Evolutionary conservation across 2,329 filamentous ascomycete species (phyloP).

Genomic region (Alternaria gansuensis): DNA sequence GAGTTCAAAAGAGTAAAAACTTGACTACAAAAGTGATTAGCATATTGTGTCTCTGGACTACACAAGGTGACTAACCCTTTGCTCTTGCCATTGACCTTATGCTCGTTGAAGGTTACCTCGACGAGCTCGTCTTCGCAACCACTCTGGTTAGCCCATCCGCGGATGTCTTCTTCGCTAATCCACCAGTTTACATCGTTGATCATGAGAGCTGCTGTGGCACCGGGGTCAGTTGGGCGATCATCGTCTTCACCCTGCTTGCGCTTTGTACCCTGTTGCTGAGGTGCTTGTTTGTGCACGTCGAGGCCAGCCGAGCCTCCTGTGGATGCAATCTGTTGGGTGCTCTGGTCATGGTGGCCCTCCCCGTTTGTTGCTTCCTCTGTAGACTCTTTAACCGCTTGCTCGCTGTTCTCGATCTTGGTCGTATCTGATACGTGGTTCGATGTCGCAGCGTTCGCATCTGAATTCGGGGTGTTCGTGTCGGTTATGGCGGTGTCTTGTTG

Average conservation of each 20-base stretch:
- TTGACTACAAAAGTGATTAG: slow-evolving; percentile 59
- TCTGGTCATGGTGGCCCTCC: slow-evolving; percentile 39
- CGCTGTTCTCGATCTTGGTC: slow-evolving; percentile 22
- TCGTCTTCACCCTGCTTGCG: slow-evolving; percentile 65
- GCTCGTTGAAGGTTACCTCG: slow-evolving; percentile 95
- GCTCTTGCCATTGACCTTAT: slow-evolving; percentile 98
- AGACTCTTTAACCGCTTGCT: slow-evolving; percentile 33
- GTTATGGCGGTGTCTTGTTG: slow-evolving; percentile 40
- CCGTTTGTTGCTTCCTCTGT: slow-evolving; percentile 33
- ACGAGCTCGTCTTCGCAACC: slow-evolving; percentile 84
- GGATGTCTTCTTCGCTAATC: slow-evolving; percentile 88
- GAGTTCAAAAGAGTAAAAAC: slow-evolving; percentile 87
- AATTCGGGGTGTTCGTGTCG: slow-evolving; percentile 40
- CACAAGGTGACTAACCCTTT: slow-evolving; percentile 75
- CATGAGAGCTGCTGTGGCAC: slow-evolving; percentile 75
- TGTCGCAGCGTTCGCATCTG: slow-evolving; percentile 42
- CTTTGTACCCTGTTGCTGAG: slow-evolving; percentile 66
- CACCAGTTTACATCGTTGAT: slow-evolving; percentile 95
- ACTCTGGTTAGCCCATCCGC: slow-evolving; percentile 83
- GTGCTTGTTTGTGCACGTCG: slow-evolving; percentile 54
- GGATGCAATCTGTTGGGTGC: slow-evolving; percentile 56
- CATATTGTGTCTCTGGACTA: background rate
- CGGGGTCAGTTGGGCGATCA: slow-evolving; percentile 65
- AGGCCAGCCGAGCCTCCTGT: slow-evolving; percentile 53
- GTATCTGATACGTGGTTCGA: slow-evolving; percentile 24